Base-by-base conservation (phyloP, 2,329 filamentous ascomycete genomes). In the Mollisiaceae sp. region DNA sequence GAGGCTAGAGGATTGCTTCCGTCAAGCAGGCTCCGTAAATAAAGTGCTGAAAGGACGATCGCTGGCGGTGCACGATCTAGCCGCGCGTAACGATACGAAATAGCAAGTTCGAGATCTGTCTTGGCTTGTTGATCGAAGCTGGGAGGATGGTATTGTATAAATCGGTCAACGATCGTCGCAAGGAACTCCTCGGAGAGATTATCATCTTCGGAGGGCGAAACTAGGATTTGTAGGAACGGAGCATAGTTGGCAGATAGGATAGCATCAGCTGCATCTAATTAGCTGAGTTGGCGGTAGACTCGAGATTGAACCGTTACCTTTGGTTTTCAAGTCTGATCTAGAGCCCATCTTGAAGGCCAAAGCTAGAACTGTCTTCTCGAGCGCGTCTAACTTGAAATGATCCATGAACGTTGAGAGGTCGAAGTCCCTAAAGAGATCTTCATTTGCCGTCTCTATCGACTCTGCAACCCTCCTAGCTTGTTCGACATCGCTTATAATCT, bases 401-500 rank as follows among this genome's bases (percentile, higher is more conserved):
- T 97, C 91, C 84, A 98, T 89, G 77, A 99, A 98, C 1, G 91
- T 92, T 2, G 92, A 91, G n/a, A 99, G 85, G 76, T 99, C 94
- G 74, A 99, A 97, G 76, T 98, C 94, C 65, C 93, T 91, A 78
- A 97, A 97, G 67, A 97, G 87, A 73, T 99, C 94, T 73, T 95
- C 93, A 71, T 95, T 94, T 22, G 89, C 92, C 1, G 89, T 90
- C 78, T 97, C 94, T 76, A 99, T 91, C 22, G 94, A 91, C 77
- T 98, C 94, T 67, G 94, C 94, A 75, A 99, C 97, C 79, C 93
- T 96, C 73, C 88, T 86, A 59, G 94, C 91, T 81, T 97, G 93
- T 64, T 93, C 88, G 60, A 88, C 84, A 77, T 97, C 91, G 68
- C 89, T 87, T 59, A 89, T 86, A 70, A 97, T 88, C 81, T 97